Evolutionary conservation across 306 rosid species (phyloP).

Genomic region (Potentilla sterilis): DNA sequence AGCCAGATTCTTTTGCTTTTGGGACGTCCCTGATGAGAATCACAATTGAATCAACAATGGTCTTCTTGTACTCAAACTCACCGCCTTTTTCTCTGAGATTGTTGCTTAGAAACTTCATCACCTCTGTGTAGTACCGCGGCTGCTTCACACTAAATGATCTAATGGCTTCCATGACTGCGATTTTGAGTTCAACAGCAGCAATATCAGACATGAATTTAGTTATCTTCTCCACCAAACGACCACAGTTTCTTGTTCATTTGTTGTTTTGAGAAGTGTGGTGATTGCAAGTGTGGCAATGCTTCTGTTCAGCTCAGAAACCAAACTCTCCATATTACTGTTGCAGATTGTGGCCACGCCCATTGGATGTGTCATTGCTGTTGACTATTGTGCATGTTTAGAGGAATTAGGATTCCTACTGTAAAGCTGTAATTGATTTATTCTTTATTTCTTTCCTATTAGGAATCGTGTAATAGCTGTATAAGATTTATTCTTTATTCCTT

Average conservation of each 20-base stretch:
- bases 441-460: no score
- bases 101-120: conserved; percentile 89
- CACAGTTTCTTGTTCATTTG: conserved; percentile 83
- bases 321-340: conserved; percentile 97
- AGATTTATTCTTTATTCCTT: no score
- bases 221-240: conserved; percentile 96
- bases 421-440: no score
- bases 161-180: conserved; percentile 97
- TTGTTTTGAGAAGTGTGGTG: conserved; percentile 95
- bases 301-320: conserved; percentile 92
- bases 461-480: no score
- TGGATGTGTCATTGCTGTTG: conserved; percentile 97
- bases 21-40: conserved; percentile 94
- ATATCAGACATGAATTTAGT: conserved; percentile 98
- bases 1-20: conserved; percentile 90
- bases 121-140: no score
- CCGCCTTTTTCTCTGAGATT: conserved; percentile 99
- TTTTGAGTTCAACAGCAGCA: conserved; percentile 84
- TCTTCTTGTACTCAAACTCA: conserved; percentile 84
- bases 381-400: no score
- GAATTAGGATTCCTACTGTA: no score
- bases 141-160: conserved; percentile 45
- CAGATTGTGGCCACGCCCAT: conserved; percentile 93
- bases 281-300: conserved; percentile 99
- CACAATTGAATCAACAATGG: conserved; percentile 95